Conservation (phyloP, 306 rosid species). For the Sechiopsis laciniata region DNA sequence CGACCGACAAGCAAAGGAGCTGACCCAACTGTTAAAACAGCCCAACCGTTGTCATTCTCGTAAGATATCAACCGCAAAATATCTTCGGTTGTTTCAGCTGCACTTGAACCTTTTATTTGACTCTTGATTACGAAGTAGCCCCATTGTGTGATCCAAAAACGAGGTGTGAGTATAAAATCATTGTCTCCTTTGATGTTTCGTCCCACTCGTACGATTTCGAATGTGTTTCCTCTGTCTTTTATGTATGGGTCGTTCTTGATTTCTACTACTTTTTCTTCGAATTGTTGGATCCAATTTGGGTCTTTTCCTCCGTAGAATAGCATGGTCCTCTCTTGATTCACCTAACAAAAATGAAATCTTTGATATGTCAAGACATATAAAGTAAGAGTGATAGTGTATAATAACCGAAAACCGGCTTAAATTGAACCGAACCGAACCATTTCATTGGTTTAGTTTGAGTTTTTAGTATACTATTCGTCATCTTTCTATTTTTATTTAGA, state of each 20-base stretch:
- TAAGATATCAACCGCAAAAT: constrained; percentile 4
- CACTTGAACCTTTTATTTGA: background rate
- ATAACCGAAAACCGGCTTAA: too few species aligned
- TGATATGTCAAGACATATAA: background rate
- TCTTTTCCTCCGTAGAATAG: constrained; percentile 14
- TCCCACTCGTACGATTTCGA: constrained; percentile 11
- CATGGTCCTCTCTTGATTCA: background rate
- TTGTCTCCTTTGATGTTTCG: background rate
- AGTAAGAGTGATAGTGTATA: too few species aligned
- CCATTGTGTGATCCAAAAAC: constrained; percentile 13
- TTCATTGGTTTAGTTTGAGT: too few species aligned
- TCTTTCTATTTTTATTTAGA: too few species aligned
- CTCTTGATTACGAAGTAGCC: constrained; percentile 11
- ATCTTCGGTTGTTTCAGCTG: constrained; percentile 9
- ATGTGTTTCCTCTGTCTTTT: background rate
- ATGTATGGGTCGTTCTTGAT: background rate
- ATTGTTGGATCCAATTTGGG: background rate
- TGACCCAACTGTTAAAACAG: background rate
- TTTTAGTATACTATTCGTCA: too few species aligned
- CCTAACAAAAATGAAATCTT: background rate
- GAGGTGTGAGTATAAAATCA: background rate
- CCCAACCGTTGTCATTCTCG: constrained; percentile 8
- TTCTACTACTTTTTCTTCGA: background rate
- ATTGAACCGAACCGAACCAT: too few species aligned
- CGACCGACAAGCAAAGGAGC: constrained; percentile 3